Conservation (phyloP, 2,329 filamentous ascomycete species). For the Xylariaceae sp. region DNA sequence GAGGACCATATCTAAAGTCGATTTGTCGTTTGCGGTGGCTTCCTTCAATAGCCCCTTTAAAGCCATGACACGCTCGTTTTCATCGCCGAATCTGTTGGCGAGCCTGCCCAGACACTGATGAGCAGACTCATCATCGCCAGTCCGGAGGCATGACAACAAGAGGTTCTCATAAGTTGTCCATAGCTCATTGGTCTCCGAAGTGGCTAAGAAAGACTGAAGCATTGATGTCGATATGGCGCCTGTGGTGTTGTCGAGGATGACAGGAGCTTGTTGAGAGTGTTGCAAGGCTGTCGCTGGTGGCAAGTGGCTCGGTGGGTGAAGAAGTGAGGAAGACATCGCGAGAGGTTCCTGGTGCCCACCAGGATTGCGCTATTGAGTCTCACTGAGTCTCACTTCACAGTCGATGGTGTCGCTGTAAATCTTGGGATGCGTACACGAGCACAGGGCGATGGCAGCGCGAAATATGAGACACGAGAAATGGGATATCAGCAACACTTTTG, state of each 20-base stretch:
- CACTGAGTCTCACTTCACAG: too few species aligned
- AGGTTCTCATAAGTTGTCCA: slow-evolving; percentile 89
- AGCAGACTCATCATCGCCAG: slow-evolving; percentile 77
- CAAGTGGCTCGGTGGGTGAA: slow-evolving; percentile 56
- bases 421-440: too few species aligned
- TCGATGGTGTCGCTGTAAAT: too few species aligned
- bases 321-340: slow-evolving; percentile 40
- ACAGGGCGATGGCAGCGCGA: too few species aligned
- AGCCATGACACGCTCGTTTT: slow-evolving; percentile 84
- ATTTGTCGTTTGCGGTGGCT: slow-evolving; percentile 66
- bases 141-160: slow-evolving; percentile 77
- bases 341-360: not conserved
- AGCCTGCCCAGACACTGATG: slow-evolving; percentile 72
- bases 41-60: slow-evolving; percentile 81
- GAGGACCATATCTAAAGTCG: slow-evolving; percentile 66
- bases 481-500: too few species aligned
- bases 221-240: slow-evolving; percentile 55
- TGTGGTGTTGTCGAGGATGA: slow-evolving; percentile 52
- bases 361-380: not conserved
- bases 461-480: too few species aligned
- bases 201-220: slow-evolving; percentile 51
- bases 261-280: slow-evolving; percentile 60
- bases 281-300: slow-evolving; percentile 54
- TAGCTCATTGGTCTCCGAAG: slow-evolving; percentile 70
- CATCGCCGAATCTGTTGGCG: slow-evolving; percentile 73